Base-by-base conservation (phyloP, 2,329 filamentous ascomycete species). In the Nectriaceae sp. region DNA sequence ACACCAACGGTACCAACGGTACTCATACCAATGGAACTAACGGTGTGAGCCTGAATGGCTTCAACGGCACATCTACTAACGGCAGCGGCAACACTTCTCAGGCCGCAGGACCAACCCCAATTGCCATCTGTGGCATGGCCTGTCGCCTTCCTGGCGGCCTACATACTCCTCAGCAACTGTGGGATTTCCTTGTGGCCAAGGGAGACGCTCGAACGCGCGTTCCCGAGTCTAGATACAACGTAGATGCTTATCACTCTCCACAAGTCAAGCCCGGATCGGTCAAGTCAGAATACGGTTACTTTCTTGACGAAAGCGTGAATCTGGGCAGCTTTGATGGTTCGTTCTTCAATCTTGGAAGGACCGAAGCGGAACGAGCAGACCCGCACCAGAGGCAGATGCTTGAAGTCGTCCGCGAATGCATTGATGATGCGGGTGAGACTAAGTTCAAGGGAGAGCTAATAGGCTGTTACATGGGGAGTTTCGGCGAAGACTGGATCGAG, bases 361-460 rank as follows among this genome's bases (percentile, higher is more conserved):
- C 44, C 3, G 67, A 73, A 44, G 56, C 65, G 10, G 65, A 68
- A 45, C 42, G 50, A 2, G 50, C 65, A 24, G 71, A 74, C 42
- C 70, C 70, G 1, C 68, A 70, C 21, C 70, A 72, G 44, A 51
- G 69, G 3, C 57, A 65, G 11, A 49, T 68, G n/a, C 57, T 72
- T 1, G 68, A 74, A 44, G 62, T 71, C 4, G 58, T 62, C 4
- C 59, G 62, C 5, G 71, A 74, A 43, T 61, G 55, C 21, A 52
- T 73, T 5, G 68, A 73, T 20, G 55, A 60, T 37, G 65, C 69
- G 13, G 70, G 70, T 2, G 55, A 64, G 29, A 55, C 54, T 4
- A 50, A 57, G 19, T 63, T 58, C 31, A 52, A 56, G 13, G 71
- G 70, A 1, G 62, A 56, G 4, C 50, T 58, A 6, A 67, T 68